Conservation (phyloP, 768 basidiomycete species). For the Tulasnella sp. region DNA sequence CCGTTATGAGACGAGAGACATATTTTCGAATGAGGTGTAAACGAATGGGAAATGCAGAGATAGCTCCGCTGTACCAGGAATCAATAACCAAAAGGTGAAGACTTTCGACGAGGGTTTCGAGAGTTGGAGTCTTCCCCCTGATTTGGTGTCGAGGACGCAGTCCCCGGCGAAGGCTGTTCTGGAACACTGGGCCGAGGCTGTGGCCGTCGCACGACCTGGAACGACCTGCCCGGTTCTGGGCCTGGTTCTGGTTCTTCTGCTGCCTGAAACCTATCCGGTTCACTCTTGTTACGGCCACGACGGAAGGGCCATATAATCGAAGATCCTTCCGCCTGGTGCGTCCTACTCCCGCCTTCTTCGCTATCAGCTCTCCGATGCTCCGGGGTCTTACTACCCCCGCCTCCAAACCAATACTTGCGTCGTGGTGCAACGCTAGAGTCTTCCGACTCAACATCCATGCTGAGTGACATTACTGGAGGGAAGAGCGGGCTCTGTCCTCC, state of each 20-base stretch:
- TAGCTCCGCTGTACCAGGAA: too few species aligned
- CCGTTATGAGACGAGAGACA: too few species aligned
- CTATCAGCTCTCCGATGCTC: constrained; percentile 5
- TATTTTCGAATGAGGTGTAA: too few species aligned
- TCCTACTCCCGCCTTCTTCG: neutral
- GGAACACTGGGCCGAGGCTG: neutral
- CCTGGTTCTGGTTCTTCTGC: neutral
- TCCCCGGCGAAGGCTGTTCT: constrained; percentile 4
- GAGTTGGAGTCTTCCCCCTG: too few species aligned
- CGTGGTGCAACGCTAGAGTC: constrained; percentile 4
- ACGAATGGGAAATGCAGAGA: too few species aligned
- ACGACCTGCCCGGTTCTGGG: neutral
- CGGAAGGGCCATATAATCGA: constrained; percentile 13
- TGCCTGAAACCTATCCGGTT: constrained; percentile 1
- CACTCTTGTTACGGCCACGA: constrained; percentile 13
- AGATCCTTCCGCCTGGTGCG: neutral
- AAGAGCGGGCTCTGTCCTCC: neutral
- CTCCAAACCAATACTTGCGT: constrained; percentile 9
- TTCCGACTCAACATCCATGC: neutral
- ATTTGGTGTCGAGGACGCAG: neutral
- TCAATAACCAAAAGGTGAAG: too few species aligned
- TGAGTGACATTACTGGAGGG: constrained; percentile 2
- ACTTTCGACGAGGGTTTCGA: too few species aligned
- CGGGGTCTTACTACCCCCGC: neutral
- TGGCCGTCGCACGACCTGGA: constrained; percentile 12